Base-by-base conservation (phyloP, 2,329 filamentous ascomycete genomes). In the Helotiales sp. region DNA sequence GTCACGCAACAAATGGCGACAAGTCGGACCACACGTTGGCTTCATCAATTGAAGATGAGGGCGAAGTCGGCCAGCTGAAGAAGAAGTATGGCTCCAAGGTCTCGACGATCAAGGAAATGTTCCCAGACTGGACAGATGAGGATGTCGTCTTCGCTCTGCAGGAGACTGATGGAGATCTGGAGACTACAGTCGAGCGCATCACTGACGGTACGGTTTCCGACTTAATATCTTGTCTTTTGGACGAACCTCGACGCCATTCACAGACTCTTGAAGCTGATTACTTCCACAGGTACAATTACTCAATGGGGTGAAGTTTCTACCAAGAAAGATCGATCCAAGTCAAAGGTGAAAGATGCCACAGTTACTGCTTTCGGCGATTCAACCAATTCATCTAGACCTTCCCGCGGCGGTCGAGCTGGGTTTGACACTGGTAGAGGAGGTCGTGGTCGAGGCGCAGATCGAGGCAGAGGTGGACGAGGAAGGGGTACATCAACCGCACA, bases 121-220 rank as follows among this genome's bases (percentile, higher is more conserved):
- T 96, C 79, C 86, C 91, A 59, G 89, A 92, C 75, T 98, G 93
- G 95, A 93, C 92, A 68, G 91, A 96, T 71, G 91, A 93, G 74
- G 93, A 98, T 74, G 85, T 98, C 63, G 86, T 98, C 64, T 95
- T 95, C 74, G 93, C 93, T 62, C 82, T 99, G 59, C 86, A 96
- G 75, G 95, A 99, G 79, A 89, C 88, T 56, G 84, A 90, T 69
- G 90, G 90, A 69, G 89, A 95, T 75, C 80, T 91, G 69, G 83
- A 89, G 67, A 77, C 84, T 68, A 85, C 89, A 65, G 89, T 90
- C 71, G 86, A 89, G 69, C 86, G 87, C 75, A 93, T 95, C 74
- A 85, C 87, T 68, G 88, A 93, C 75, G 89, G 89, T 92, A 80
- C 70, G 74, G 49, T 31, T 59, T 44, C 48, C 29, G 52, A 44